A percentile compares a stretch with the other conserved stretches of the same genome.
phyloP scores from a whole-genome alignment of 2,329 filamentous ascomycete genomes.

The Nigrospora sphaerica region DNA sequence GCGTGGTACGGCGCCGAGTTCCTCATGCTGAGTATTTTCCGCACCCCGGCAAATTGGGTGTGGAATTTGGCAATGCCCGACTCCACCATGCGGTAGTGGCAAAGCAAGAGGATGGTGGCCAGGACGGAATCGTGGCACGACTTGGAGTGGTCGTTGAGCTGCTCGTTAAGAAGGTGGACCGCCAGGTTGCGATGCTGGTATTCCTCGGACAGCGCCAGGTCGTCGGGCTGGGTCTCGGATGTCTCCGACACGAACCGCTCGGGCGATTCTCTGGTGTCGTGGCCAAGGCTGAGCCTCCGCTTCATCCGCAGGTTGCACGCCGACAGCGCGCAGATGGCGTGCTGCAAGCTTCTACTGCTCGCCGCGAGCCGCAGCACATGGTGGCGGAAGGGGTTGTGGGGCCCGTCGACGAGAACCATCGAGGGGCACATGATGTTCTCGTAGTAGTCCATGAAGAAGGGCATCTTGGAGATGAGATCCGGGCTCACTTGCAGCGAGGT shows the following conservation, averaged over 20 bases:
- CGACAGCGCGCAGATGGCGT: slow-evolving; percentile 83
- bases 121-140: slow-evolving; percentile 81
- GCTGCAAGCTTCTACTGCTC: slow-evolving; percentile 75
- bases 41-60: slow-evolving; percentile 87
- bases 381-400: slow-evolving; percentile 76
- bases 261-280: slow-evolving; percentile 45
- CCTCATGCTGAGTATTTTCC: slow-evolving; percentile 77
- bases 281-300: slow-evolving; percentile 56
- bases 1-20: slow-evolving; percentile 43
- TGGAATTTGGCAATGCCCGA: slow-evolving; percentile 90
- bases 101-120: slow-evolving; percentile 79
- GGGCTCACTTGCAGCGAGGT: slow-evolving; percentile 44
- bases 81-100: slow-evolving; percentile 89
- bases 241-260: slow-evolving; percentile 37
- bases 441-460: slow-evolving; percentile 89
- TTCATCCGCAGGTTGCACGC: slow-evolving; percentile 89
- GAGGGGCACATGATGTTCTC: slow-evolving; percentile 86
- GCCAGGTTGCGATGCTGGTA: slow-evolving; percentile 76
- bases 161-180: slow-evolving; percentile 74
- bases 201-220: slow-evolving; percentile 68
- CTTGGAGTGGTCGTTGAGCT: slow-evolving; percentile 68
- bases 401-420: slow-evolving; percentile 84
- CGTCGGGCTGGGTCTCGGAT: slow-evolving; percentile 43
- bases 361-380: slow-evolving; percentile 74
- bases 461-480: slow-evolving; percentile 68